Evolutionary conservation across 345 rosid species (phyloP), one percentile per base, ranked within the genome.

Genomic region (Durio zibethinus): DNA sequence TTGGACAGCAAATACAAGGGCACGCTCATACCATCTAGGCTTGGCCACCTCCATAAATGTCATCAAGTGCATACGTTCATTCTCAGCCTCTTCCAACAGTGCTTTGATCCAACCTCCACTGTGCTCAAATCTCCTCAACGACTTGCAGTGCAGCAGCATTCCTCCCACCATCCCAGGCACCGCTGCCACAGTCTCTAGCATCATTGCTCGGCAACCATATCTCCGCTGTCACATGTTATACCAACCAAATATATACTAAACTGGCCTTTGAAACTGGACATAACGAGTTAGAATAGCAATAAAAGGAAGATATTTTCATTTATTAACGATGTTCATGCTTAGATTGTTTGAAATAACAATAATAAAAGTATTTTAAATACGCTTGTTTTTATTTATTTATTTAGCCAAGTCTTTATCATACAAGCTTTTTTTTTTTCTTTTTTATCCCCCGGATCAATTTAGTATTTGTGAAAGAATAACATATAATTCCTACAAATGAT

Each of bases 81-180:
- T 93, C 90, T 93, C 97, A 0, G 97, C 96, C 79, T 93, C 97
- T 42, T 93, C 97, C 2, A 93, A 84, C 4, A 93, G 74, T 1
- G 93, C 90, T 65, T 86, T 89, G 79, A 93, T 93, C 96, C 96
- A 93, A 0, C 97, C 97, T 0, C 97, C 97, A 15, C 96, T 91
- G 40, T 89, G 93, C 83, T 93, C 93, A 53, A 93, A 91, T 9
- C 87, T 75, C 60, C 96, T 80, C 2, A 93, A 85, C 0, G 97
- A 93, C 67, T 91, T 89, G 87, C 86, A 90, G 82, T 91, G 97
- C 14, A 93, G 87, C 10, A 93, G 84, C 91, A 93, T 64, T 5
- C 93, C 97, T 67, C 90, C 97, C 0, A 89, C 97, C 92, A 92
- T 92, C 40, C 95, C 97, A 0, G 97, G 97, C 0, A 90, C 93